phyloP scores from a whole-genome alignment of 495 filamentous ascomycete species.

The Trichocladium uniseriatum region DNA sequence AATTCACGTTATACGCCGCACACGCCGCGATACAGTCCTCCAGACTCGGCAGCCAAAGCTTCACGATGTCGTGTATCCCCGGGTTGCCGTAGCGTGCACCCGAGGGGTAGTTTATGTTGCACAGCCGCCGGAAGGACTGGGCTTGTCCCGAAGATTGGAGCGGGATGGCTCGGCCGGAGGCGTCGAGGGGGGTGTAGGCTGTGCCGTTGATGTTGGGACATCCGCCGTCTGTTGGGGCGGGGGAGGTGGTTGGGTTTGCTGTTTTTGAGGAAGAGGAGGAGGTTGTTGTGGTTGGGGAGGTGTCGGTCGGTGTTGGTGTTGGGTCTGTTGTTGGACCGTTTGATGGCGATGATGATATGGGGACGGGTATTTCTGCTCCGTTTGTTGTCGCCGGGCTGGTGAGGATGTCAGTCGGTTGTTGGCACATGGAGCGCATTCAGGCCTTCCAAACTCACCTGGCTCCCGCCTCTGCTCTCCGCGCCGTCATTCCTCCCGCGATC shows the following conservation, averaged over 20 bases:
- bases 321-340: too few relatives aligned
- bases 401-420: too few relatives aligned
- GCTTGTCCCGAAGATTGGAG: slow-evolving; percentile 2
- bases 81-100: slow-evolving; percentile 13
- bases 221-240: slow-evolving; percentile 15
- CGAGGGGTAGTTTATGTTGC: slow-evolving; percentile 28
- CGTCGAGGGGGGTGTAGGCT: slow-evolving; percentile 20
- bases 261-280: slow-evolving; percentile 12
- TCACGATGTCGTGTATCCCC: slow-evolving; percentile 24
- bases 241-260: background rate
- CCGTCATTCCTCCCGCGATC: slow-evolving; percentile 7
- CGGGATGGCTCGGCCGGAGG: slow-evolving; percentile 19
- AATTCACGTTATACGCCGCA: slow-evolving; percentile 27
- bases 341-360: too few relatives aligned
- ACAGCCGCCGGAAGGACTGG: slow-evolving; percentile 24
- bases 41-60: slow-evolving; percentile 26
- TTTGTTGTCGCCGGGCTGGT: too few relatives aligned
- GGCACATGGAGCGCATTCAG: too few relatives aligned
- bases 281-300: background rate
- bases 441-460: background rate
- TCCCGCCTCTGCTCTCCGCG: background rate
- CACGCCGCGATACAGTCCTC: slow-evolving; percentile 29
- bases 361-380: background rate
- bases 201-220: slow-evolving; percentile 23
- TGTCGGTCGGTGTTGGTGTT: background rate